phyloP scores from a whole-genome alignment of 371 early-diverging fungal genomes.

The Chytridium lagenaria region DNA sequence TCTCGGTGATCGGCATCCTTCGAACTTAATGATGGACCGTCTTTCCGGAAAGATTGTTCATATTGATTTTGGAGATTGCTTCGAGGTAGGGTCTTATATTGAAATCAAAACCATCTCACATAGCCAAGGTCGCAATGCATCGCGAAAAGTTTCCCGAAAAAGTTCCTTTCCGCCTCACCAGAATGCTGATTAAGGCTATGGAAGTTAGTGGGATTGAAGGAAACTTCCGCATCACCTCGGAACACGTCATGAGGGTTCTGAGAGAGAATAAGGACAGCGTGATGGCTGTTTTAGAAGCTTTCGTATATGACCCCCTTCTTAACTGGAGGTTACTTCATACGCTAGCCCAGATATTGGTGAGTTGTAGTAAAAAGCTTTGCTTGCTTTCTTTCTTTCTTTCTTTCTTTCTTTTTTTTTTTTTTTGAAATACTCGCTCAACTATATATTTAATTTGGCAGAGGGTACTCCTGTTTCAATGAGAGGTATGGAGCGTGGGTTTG shows the following conservation, averaged over 20 bases:
- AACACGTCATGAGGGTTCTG: slow-evolving; percentile 93
- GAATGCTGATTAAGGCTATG: slow-evolving; percentile 97
- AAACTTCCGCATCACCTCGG: slow-evolving; percentile 91
- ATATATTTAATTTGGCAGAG: slow-evolving; percentile 9
- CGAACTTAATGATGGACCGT: slow-evolving; percentile 94
- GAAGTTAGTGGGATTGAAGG: slow-evolving; percentile 94
- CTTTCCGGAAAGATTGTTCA: slow-evolving; percentile 93
- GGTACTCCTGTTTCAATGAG: neutral
- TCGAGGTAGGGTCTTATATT: slow-evolving; percentile 71
- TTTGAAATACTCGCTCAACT: slow-evolving; percentile 22
- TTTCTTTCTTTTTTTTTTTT: too few relatives aligned
- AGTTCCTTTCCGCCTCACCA: slow-evolving; percentile 96
- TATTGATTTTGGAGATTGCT: slow-evolving; percentile 98
- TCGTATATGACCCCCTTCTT: slow-evolving; percentile 96
- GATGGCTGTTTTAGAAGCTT: slow-evolving; percentile 97
- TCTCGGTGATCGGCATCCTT: slow-evolving; percentile 96
- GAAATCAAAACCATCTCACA: too few relatives aligned
- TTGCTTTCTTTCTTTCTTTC: neutral
- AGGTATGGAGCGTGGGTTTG: slow-evolving; percentile 37
- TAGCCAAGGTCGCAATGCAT: slow-evolving; percentile 92
- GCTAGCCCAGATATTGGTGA: slow-evolving; percentile 38
- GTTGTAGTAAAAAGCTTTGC: neutral
- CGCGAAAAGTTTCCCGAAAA: slow-evolving; percentile 96
- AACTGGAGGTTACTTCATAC: slow-evolving; percentile 77
- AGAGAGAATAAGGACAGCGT: slow-evolving; percentile 93